Evolutionary conservation across 2,329 filamentous ascomycete genomes (phyloP), one percentile per base, ranked within the genome.

Genomic region (Aspergillus bombycis): DNA sequence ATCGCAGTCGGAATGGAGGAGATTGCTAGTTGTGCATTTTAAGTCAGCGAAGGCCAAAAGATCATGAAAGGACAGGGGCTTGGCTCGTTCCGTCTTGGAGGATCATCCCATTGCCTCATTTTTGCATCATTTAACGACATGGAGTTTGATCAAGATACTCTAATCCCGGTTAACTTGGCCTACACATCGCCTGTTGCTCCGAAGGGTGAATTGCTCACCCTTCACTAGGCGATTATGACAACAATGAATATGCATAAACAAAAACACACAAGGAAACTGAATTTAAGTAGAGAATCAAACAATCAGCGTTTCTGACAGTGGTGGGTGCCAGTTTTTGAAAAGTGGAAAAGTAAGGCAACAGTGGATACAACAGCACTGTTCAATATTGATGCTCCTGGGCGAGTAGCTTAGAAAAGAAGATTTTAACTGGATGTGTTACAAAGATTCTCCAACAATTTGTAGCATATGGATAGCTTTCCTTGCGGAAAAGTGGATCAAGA

Each of bases 81-180:
- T 36, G 89, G 89, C 54, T 91, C 90, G 88, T 92, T 92, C 75
- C 89, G 92, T 71, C 91, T 88, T 72, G 90, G 89, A 23, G 90
- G 90, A 0, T 87, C 84, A 14, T 86, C 85, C 3, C 86, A 91
- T 70, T 89, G 87, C 67, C 70, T 91, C 69, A 70, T 92, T 7
- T 91, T 91, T 76, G 43, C 46, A 38, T 23, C 38, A 8, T 21
- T 38, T 3, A 34, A 56, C 56, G 41, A 45, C 54, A 12, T 12
- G 60, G 63, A 56, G 38, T 4, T 65, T 41, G 55, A 21, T n/a
- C 1, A 38, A 32, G 8, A 53, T 41, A 41, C 38, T 16, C 19
- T 41, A 16, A 41, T 41, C 14, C 38, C 38, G 4, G 38, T 41
- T 41, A 41, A 41, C 38, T 19, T 41, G 36, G 36, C 36, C 4